Conservation (phyloP, 345 rosid genomes). For the Aurinia saxatilis region DNA sequence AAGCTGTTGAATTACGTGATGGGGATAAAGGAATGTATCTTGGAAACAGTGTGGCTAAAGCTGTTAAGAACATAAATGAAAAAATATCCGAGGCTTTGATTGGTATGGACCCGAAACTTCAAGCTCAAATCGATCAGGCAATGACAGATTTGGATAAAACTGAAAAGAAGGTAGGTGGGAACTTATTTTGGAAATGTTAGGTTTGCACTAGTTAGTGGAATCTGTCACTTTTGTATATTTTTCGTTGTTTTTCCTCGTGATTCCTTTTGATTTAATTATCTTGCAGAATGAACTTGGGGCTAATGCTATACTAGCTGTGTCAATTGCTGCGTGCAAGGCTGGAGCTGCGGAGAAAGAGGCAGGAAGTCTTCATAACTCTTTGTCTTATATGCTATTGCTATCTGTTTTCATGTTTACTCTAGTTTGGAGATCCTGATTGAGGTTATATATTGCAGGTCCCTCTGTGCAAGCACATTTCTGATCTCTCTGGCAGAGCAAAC, state of each 20-base stretch:
- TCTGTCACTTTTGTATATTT: background rate
- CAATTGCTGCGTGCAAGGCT: conserved; percentile 98
- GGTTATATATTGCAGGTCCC: conserved; percentile 52
- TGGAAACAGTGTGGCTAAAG: conserved; percentile 86
- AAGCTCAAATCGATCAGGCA: conserved; percentile 91
- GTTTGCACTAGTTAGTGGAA: background rate
- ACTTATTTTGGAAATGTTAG: background rate
- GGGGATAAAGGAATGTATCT: conserved; percentile 90
- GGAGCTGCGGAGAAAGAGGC: conserved; percentile 99
- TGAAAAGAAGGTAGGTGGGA: conserved; percentile 68
- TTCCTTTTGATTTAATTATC: background rate
- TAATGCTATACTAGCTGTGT: conserved; percentile 89
- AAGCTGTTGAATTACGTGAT: conserved; percentile 89
- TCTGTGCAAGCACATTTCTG: conserved; percentile 82
- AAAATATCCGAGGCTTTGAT: conserved; percentile 75
- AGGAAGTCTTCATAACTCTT: conserved; percentile 3
- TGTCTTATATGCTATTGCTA: background rate
- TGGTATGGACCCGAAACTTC: conserved; percentile 96
- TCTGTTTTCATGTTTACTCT: background rate
- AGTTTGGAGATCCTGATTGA: conserved; percentile 15
- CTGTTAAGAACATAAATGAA: conserved; percentile 85
- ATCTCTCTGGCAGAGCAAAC: conserved; percentile 66
- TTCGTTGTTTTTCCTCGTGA: background rate
- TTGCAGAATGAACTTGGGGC: conserved; percentile 83
- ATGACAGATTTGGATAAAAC: conserved; percentile 96